These are phyloP conservation scores for Candida pini DNA, from an alignment of 805 yeast species.

Conservation along the genomic window DNA sequence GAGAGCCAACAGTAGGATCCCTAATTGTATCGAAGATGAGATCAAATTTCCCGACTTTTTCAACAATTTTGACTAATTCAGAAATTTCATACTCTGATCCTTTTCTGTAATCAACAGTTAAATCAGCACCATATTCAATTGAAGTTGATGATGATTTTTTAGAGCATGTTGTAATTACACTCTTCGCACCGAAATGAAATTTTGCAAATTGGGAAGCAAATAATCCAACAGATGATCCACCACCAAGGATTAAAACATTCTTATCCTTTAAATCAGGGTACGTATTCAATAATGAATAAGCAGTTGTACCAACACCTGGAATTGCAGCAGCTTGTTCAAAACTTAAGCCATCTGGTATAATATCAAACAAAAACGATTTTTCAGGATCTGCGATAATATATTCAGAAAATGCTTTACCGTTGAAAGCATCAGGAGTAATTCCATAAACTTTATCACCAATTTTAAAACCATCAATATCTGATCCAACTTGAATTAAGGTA, in stretches of 20 bases:
- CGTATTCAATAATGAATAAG: slow-evolving; percentile 20
- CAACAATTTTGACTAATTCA: slow-evolving; percentile 23
- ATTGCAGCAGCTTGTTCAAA: slow-evolving; percentile 53
- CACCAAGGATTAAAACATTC: slow-evolving; percentile 57
- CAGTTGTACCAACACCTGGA: slow-evolving; percentile 59
- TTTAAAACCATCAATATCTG: slow-evolving; percentile 6
- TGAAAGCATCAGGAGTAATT: slow-evolving; percentile 4
- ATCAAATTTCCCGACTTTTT: slow-evolving; percentile 42
- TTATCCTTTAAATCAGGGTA: slow-evolving; percentile 26
- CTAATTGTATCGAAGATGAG: slow-evolving; percentile 60
- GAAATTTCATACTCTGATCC: slow-evolving; percentile 29
- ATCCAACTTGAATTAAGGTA: slow-evolving; percentile 16
- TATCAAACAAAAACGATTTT: slow-evolving; percentile 27
- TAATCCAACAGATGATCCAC: slow-evolving; percentile 58
- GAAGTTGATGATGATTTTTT: slow-evolving; percentile 9
- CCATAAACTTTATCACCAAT: slow-evolving; percentile 22
- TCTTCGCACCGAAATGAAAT: slow-evolving; percentile 33
- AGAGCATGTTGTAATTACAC: slow-evolving; percentile 46
- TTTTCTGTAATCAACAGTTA: slow-evolving; percentile 44
- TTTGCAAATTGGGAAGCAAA: slow-evolving; percentile 49
- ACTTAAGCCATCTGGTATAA: slow-evolving; percentile 37
- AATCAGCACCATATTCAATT: slow-evolving; percentile 44
- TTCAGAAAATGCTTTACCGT: slow-evolving; percentile 36
- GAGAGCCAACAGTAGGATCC: slow-evolving; percentile 39
- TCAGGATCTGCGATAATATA: slow-evolving; percentile 35